Evolutionary conservation across 2,329 filamentous ascomycete genomes (phyloP).

Genomic region (Zymoseptoria passerinii): DNA sequence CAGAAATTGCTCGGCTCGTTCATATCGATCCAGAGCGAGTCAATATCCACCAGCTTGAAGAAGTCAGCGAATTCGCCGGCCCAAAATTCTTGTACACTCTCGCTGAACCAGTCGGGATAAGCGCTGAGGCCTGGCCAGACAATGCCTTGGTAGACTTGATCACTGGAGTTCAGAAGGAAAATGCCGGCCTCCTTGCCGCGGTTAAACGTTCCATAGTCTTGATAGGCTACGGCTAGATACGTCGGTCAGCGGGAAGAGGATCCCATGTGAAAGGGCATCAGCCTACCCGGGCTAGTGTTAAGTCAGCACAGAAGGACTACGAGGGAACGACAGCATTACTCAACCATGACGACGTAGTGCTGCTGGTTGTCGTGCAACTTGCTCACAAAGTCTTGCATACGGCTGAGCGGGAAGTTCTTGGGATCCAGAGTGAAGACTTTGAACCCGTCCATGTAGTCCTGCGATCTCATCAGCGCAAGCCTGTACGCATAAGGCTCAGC

Average conservation of each 20-base stretch:
- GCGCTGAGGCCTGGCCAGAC: conserved; percentile 60
- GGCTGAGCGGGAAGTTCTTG: conserved; percentile 51
- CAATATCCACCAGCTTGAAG: conserved; percentile 66
- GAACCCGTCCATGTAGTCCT: conserved; percentile 32
- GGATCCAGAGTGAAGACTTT: conserved; percentile 58
- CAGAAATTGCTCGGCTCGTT: conserved; percentile 46
- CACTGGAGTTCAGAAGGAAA: conserved; percentile 48
- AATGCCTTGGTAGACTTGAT: conserved; percentile 54
- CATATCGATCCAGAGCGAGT: conserved; percentile 65
- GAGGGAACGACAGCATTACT: conserved; percentile 28
- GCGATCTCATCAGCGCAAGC: neutral
- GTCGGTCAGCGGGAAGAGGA: neutral
- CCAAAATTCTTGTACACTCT: conserved; percentile 59
- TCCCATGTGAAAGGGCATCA: too few relatives aligned
- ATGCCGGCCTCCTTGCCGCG: conserved; percentile 20
- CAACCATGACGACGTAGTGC: conserved; percentile 57
- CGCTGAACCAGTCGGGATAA: conserved; percentile 60
- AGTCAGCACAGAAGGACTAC: too few relatives aligned
- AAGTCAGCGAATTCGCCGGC: conserved; percentile 55
- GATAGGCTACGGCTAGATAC: neutral
- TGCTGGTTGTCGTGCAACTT: conserved; percentile 41
- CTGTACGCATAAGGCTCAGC: neutral
- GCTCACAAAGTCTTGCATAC: conserved; percentile 54
- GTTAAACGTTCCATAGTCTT: neutral
- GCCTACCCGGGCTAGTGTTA: too few relatives aligned